These are phyloP conservation scores for Chrysophaeum taylorii DNA, from an alignment of 352 stramenopile species.

Conservation along the genomic window DNA sequence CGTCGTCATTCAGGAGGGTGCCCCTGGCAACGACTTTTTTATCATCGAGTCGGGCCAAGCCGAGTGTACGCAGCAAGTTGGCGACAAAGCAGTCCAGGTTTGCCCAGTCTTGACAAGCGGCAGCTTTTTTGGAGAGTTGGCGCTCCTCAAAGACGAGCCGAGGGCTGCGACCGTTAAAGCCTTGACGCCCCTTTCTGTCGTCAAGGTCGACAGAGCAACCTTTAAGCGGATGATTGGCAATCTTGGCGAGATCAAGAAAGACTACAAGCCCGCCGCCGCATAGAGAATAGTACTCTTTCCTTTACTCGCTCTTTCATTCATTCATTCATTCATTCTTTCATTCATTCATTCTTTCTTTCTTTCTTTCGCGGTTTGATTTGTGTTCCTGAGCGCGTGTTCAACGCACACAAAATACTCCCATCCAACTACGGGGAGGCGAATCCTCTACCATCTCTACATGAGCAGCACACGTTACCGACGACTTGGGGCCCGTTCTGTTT, in stretches of 20 bases:
- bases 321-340: too few species aligned
- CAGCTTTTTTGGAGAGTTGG: slow-evolving; percentile 42
- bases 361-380: too few species aligned
- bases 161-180: slow-evolving; percentile 27
- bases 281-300: too few species aligned
- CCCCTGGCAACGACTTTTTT: slow-evolving; percentile 51
- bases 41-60: slow-evolving; percentile 31
- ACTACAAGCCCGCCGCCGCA: not conserved
- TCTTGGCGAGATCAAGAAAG: not conserved
- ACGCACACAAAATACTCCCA: too few species aligned
- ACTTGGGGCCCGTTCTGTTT: too few species aligned
- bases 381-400: too few species aligned
- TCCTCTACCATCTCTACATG: too few species aligned
- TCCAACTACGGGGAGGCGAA: too few species aligned
- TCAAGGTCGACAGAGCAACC: slow-evolving; percentile 27
- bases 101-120: slow-evolving; percentile 28
- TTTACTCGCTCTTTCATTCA: too few species aligned
- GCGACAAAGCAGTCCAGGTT: slow-evolving; percentile 29
- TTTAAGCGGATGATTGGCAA: slow-evolving; percentile 24
- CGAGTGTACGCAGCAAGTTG: slow-evolving; percentile 18
- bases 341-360: too few species aligned
- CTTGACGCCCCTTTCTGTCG: slow-evolving; percentile 22
- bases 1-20: slow-evolving; percentile 75
- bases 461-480: too few species aligned
- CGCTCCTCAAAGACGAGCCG: slow-evolving; percentile 31